These are phyloP conservation scores for Eutypella sp. DNA, from an alignment of 2,329 filamentous ascomycete species.

Conservation along the genomic window DNA sequence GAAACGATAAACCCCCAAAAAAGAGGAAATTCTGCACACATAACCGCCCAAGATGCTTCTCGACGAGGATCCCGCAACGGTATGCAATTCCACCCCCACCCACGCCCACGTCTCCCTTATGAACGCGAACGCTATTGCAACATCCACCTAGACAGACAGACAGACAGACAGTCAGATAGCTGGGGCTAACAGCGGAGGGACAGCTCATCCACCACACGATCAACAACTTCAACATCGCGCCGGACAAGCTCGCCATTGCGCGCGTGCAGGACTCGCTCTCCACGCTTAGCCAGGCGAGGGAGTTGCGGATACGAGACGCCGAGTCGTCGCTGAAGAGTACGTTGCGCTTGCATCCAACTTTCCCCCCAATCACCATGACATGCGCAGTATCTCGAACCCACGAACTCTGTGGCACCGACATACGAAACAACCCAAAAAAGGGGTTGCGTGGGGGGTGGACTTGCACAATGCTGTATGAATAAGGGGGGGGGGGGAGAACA, in stretches of 20 bases:
- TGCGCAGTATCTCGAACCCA: not conserved
- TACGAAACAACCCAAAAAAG: no score
- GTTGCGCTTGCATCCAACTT: constrained; percentile 4
- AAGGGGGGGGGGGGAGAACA: no score
- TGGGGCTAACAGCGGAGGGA: no score
- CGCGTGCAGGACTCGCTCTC: constrained; percentile 81
- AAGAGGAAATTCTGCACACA: constrained; percentile 2
- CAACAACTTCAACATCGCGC: constrained; percentile 88
- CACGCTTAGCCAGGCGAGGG: constrained; percentile 78
- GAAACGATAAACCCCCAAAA: not conserved
- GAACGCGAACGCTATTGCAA: constrained; percentile 1
- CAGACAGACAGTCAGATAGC: no score
- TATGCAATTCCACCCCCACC: constrained; percentile 39
- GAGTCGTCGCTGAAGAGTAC: constrained; percentile 60
- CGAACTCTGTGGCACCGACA: no score
- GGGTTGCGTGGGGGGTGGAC: no score
- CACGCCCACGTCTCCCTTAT: constrained; percentile 2
- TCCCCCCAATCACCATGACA: constrained; percentile 18
- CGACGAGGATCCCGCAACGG: constrained; percentile 84
- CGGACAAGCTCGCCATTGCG: constrained; percentile 77
- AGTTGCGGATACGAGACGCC: constrained; percentile 67
- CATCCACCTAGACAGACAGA: no score
- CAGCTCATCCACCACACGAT: constrained; percentile 90
- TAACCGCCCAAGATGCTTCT: constrained; percentile 68
- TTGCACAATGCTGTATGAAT: no score